These are phyloP conservation scores for Coniella lustricola DNA, from an alignment of 2,329 filamentous ascomycete species.

Conservation along the genomic window DNA sequence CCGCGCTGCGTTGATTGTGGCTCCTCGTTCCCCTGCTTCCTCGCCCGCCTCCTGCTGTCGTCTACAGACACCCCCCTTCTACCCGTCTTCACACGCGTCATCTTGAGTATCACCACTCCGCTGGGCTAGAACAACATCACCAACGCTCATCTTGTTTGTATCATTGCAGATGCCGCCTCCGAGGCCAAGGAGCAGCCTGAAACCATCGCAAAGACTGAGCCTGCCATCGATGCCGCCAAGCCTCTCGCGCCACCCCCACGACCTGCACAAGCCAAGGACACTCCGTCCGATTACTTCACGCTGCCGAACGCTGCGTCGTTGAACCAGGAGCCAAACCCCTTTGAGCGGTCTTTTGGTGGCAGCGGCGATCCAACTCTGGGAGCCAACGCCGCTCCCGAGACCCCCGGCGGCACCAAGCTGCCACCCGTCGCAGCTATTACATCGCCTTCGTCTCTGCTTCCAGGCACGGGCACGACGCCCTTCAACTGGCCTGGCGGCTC, in stretches of 20 bases:
- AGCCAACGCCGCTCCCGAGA: constrained; percentile 47
- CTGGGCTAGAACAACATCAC: constrained; percentile 7
- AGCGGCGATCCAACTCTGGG: constrained; percentile 29
- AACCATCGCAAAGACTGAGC: constrained; percentile 40
- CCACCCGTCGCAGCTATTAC: constrained; percentile 87
- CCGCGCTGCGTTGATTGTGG: no score
- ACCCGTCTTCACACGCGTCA: background rate
- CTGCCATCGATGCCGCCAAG: constrained; percentile 52
- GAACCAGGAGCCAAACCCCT: constrained; percentile 86
- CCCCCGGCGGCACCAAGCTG: constrained; percentile 74
- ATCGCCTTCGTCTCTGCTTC: constrained; percentile 75
- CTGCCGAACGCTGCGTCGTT: constrained; percentile 48
- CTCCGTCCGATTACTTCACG: constrained; percentile 65
- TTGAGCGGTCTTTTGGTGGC: constrained; percentile 84
- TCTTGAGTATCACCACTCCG: constrained; percentile 15
- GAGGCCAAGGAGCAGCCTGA: constrained; percentile 38
- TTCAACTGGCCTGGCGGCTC: constrained; percentile 80
- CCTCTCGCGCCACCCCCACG: constrained; percentile 66
- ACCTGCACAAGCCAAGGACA: constrained; percentile 40
- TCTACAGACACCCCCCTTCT: no score
- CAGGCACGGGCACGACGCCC: constrained; percentile 63
- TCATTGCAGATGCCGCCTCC: constrained; percentile 32
- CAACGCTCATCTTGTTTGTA: constrained; percentile 17
- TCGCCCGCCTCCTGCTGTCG: no score
- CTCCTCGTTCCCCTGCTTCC: no score